phyloP scores from a whole-genome alignment of 2,329 filamentous ascomycete genomes.

The Botrytis pseudocinerea region DNA sequence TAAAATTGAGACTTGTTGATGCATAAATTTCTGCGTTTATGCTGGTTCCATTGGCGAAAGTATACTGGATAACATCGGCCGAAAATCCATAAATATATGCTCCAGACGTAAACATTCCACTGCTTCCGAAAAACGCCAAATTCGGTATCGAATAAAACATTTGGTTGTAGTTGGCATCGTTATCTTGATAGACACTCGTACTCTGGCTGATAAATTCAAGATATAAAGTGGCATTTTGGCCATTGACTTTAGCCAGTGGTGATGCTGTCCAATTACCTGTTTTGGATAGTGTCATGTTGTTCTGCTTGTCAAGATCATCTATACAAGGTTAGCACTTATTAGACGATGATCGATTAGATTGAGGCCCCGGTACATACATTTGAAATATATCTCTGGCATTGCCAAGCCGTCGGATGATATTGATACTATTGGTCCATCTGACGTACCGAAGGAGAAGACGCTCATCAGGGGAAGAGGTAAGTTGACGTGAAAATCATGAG shows the following conservation, averaged over 20 bases:
- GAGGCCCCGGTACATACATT: neutral
- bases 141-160: slow-evolving; percentile 38
- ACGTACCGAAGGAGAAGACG: slow-evolving; percentile 44
- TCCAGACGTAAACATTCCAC: slow-evolving; percentile 27
- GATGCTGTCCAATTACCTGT: slow-evolving; percentile 42
- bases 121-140: slow-evolving; percentile 23
- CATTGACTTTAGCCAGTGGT: slow-evolving; percentile 55
- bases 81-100: slow-evolving; percentile 40
- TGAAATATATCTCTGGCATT: slow-evolving; percentile 53
- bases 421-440: slow-evolving; percentile 49
- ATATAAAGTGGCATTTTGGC: slow-evolving; percentile 49
- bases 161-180: slow-evolving; percentile 44
- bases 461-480: slow-evolving; percentile 50
- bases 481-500: slow-evolving; percentile 55
- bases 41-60: slow-evolving; percentile 43
- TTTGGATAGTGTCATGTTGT: slow-evolving; percentile 1
- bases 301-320: slow-evolving; percentile 24
- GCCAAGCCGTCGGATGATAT: slow-evolving; percentile 58
- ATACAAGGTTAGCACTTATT: neutral
- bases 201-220: slow-evolving; percentile 47
- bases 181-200: slow-evolving; percentile 41
- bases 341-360: neutral
- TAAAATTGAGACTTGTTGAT: slow-evolving; percentile 33
- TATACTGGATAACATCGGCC: slow-evolving; percentile 38
- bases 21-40: slow-evolving; percentile 38